Base-by-base conservation (phyloP, 345 rosid genomes). In the Diplotaxis tenuifolia region DNA sequence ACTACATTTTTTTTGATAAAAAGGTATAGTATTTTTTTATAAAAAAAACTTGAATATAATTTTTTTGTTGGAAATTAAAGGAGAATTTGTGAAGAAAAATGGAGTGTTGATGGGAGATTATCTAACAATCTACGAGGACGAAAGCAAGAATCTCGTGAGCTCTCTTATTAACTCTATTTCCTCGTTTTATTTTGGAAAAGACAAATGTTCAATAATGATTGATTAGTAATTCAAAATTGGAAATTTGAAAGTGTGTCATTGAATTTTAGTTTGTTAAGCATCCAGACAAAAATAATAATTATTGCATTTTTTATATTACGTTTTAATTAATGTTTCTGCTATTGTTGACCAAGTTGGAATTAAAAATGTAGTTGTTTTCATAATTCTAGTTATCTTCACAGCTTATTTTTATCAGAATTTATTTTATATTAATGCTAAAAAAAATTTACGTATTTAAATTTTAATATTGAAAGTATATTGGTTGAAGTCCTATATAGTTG, bases 91-190 rank as follows among this genome's bases (percentile, higher is more conserved):
- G 36, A 84, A 27, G 75, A 81, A 81, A 71, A 81, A 86, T 75
- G 75, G 79, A 74, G 15, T 84, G 42, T 77, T 79, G 29, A 80
- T 12, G 9, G 87, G 93, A 58, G 98, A 93, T 81, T 74, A 58
- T 63, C 83, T 93, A n/a, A 78, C 76, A 38, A 76, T 93, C 52
- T 89, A 83, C 81, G 89, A 89, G 80, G 98, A 93, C 65, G 86
- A 86, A 71, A 62, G 82, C 88, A 83, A 79, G 82, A 85, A 87
- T 32, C 82, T 85, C 76, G 98, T 93, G 90, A 93, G 93, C 82
- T 62, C 61, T 67, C 81, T 54, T 61, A 8, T 15, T 73, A 36
- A 9, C 12, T 59, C 49, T 20, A 20, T 45, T 22, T 27, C 54
- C n/a, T 64, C 57, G 53, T 62, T 31, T 31, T 5, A 16, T 10